Base-by-base conservation (phyloP, 2,329 filamentous ascomycete species). In the Nemania abortiva region DNA sequence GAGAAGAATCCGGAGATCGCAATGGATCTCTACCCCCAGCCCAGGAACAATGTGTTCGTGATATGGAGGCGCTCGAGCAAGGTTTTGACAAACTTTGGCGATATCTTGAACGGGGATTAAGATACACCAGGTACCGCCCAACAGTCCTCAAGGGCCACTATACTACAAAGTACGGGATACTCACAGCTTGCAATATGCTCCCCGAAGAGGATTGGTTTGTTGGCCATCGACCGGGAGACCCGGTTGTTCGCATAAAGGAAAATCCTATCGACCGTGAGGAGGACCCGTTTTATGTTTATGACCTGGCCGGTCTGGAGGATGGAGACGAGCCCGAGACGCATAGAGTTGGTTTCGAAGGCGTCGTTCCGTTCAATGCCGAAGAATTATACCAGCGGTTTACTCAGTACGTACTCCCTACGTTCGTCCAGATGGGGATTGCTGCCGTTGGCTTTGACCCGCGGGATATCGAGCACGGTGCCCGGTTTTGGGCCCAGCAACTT, bases 211-310 rank as follows among this genome's bases (percentile, higher is more conserved):
- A 56, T 11, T 73, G 71, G 71, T 73, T 66, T 27, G 13, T 47
- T 29, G 70, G 68, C 37, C 61, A 72, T 53, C 50, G 52, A 20
- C 70, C 72, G 5, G 72, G 72, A 3, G 66, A 69, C 11, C 64
- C 57, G 10, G 65, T 73, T 11, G 34, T 60, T 11, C 68, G 68
- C 4, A 34, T 71, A 37, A 42, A 29, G 6, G 13, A 37, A 3
- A 18, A 49, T 7, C 63, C 56, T 20, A 13, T 27, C 13, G 1
- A 2, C 11, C 34, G 29, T n/a, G 27, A 56, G 6, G 63, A 34
- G 3, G 22, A 66, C 22, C 42, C 59, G 18, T 63, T 66, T 37
- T 45, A 58, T 29, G 63, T 62, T 6, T 24, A 27, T 24, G 58
- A 55, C 1, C 45, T 65, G 11, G 56, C 62, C n/a, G 57, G 34